Evolutionary conservation across 2,329 filamentous ascomycete genomes (phyloP), one percentile per base, ranked within the genome.

Genomic region (Fusarium sp.): DNA sequence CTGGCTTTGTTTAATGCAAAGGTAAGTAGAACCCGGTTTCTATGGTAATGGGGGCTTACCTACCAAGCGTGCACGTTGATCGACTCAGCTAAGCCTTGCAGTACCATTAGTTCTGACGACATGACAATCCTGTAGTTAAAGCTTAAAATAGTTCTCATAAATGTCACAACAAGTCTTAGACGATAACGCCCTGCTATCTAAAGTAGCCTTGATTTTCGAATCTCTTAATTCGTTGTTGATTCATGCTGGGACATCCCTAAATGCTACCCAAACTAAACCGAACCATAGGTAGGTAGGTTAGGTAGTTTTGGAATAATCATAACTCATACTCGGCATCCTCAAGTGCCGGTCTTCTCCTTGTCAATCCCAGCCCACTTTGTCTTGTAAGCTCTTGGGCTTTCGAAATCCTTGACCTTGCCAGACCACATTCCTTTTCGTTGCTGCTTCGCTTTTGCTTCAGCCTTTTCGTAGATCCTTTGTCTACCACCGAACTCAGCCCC

Each of bases 371-470:
- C 75, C 75, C 76, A 77, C 50, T 74, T 78, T 26, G 79, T 90
- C 84, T 99, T 99, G 81, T 93, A 99, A 63, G 93, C 91, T 72
- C 94, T 88, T 11, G 96, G 96, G 77, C 90, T 97, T 83, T 98
- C 94, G 76, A 90, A 91, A 63, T 84, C 80, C 68, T 84, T 84
- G 75, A 82, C 82, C 63, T 88, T 87, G 31, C 86, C 85, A 47
- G 86, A 84, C 96, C 96, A 98, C 82, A 98, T 88, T 1, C 93
- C 93, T 71, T 82, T 83, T 67, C 87, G 87, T 76, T 85, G 86
- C 66, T 76, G 82, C 82, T 89, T 93, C 6, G 93, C 92, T 77
- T 83, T 83, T 46, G 83, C 85, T 80, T 94, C 90, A 8, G 89
- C 89, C 63, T 83, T 85, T 68, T 88, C 85, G 77, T 95, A 95